Conservation (phyloP, 176 grass and related monocot species). For the Ampelocalamus luodianensis region DNA sequence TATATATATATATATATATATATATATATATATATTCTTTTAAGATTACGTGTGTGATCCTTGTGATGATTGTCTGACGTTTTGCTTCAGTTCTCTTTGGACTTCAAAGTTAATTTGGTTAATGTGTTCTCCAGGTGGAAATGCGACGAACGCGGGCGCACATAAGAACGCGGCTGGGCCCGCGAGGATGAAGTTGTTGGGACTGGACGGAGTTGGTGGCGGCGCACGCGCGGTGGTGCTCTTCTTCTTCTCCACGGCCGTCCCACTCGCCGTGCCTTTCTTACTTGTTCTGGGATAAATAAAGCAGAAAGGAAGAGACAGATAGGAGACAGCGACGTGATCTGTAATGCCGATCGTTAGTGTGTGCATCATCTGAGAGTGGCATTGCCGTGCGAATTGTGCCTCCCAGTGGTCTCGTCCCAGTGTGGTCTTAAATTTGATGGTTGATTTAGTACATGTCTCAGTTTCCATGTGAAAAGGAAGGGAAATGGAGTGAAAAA, state of each 20-base stretch:
- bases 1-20: too few relatives aligned
- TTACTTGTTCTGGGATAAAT: neutral
- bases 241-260: slow-evolving; percentile 3
- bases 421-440: too few relatives aligned
- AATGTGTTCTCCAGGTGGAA: slow-evolving; percentile 30
- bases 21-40: too few relatives aligned
- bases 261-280: slow-evolving; percentile 40
- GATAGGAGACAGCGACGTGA: neutral
- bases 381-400: neutral
- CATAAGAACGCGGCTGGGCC: slow-evolving; percentile 31
- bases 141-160: neutral
- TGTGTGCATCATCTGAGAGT: neutral
- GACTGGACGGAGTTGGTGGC: slow-evolving; percentile 45
- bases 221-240: slow-evolving; percentile 42
- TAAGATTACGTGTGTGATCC: neutral
- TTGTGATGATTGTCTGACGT: neutral
- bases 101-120: neutral
- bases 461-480: neutral
- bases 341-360: neutral
- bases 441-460: neutral
- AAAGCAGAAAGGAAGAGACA: neutral
- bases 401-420: neutral
- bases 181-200: slow-evolving; percentile 34
- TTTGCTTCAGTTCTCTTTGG: neutral
- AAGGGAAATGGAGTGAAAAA: neutral